phyloP scores from a whole-genome alignment of 2,329 filamentous ascomycete genomes.

The Fusarium globosum region DNA sequence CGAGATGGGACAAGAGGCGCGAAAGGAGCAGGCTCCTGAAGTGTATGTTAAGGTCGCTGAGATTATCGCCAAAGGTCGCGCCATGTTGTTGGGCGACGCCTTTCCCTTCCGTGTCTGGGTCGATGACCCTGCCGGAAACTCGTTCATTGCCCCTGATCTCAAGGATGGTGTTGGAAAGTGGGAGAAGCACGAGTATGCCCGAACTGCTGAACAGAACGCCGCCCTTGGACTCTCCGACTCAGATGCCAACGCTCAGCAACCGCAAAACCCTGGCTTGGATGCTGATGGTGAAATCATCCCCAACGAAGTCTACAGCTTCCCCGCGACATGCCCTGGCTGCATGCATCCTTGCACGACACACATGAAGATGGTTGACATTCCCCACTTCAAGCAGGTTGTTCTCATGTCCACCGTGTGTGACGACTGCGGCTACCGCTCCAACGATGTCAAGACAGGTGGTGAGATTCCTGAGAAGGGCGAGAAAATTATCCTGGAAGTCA shows the following conservation, averaged over 20 bases:
- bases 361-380: constrained; percentile 99
- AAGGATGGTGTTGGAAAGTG: constrained; percentile 87
- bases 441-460: constrained; percentile 97
- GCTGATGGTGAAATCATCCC: constrained; percentile 85
- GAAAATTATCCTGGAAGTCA: constrained; percentile 81
- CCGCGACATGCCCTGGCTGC: constrained; percentile 91
- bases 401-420: constrained; percentile 95
- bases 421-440: constrained; percentile 91
- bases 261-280: constrained; percentile 62
- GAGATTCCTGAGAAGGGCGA: constrained; percentile 88
- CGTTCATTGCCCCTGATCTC: constrained; percentile 91
- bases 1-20: constrained; percentile 81
- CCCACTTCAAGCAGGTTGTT: constrained; percentile 96
- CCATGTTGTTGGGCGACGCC: constrained; percentile 80
- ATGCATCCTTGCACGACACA: constrained; percentile 87
- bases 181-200: constrained; percentile 83
- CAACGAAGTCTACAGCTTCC: constrained; percentile 93
- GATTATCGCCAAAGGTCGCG: constrained; percentile 77
- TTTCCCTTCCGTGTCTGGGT: constrained; percentile 91
- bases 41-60: constrained; percentile 81
- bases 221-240: constrained; percentile 80
- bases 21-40: constrained; percentile 82
- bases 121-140: constrained; percentile 95
- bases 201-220: constrained; percentile 88
- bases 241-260: constrained; percentile 65